Base-by-base conservation (phyloP, 1,139 yeast species). In the Kurtzmaniella natalensis region DNA sequence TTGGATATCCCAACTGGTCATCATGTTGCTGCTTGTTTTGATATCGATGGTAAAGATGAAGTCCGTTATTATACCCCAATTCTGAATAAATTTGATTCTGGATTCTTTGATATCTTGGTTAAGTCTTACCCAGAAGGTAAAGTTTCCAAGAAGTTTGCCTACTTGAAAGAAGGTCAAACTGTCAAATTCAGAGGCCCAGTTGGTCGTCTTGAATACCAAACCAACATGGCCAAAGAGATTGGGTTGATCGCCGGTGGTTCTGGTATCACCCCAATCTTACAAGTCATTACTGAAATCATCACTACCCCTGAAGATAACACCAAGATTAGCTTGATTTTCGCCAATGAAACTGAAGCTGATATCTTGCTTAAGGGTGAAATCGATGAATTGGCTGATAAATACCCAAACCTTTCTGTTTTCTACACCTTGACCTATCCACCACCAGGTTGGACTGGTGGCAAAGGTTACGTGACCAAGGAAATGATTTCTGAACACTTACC, bases 241-340 rank as follows among this genome's bases (percentile, higher is more conserved):
- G 80, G 78, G 10, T 69, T 83, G 61, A 68, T 83, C 45, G 89
- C 89, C n/a, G 92, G 89, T 46, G 92, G 92, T 11, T 76, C 88
- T 0, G 92, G 92, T 36, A 80, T 83, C 39, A 82, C 94, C 10
- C 92, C 94, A 17, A 77, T 81, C 48, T 65, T 83, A 41, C 88
- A 83, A 52, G 81, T 83, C 10, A 61, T 76, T 36, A 75, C 80
- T 25, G 63, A 73, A 30, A 76, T 78, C 35, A 75, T 81, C 39
- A 81, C 88, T 19, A 76, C 80, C 27, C 79, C 85, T 7, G 77
- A 71, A 35, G 89, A 82, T 52, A 30, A 53, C 28, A 81, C 89
- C 27, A 69, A 70, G 37, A 66, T 83, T 36, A 64, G 76, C 2
- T 59, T 83, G 43, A 64, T 83, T 37, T 83, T 70, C 52, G 88